Base-by-base conservation (phyloP, 2,329 filamentous ascomycete species). In the Neocatenulostroma microsporum region DNA sequence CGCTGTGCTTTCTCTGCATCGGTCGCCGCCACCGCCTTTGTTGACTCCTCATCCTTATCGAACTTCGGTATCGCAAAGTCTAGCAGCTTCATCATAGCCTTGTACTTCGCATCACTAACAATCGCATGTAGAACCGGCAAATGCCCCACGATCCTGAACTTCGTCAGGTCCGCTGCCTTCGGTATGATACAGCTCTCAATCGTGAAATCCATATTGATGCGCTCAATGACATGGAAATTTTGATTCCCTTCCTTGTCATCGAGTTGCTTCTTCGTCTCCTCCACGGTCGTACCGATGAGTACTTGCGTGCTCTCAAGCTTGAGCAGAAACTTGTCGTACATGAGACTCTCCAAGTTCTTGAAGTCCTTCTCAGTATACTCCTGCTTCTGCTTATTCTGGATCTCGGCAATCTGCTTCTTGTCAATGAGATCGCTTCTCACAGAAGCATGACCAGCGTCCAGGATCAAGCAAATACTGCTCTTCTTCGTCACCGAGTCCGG, bases 101-200 rank as follows among this genome's bases (percentile, higher is more conserved):
- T 98, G 68, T 98, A 98, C 59, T 98, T 98, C 24, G 79, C 79
- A 53, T 99, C 93, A 0, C 91, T 96, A 24, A 93, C 80, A 0
- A 84, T 84, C 9, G 84, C 91, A 58, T 96, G 89, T 1, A 99
- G 70, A 35, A 96, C 80, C 1, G 93, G 91, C 36, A 99, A 70
- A 51, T 93, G 86, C 2, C 91, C 91, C 1, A 87, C 93, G 21
- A 99, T 78, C 42, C 85, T 82, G 49, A 95, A 80, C 53, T 91
- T 91, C 11, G 91, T 93, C 32, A 99, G 68, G 45, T 95, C 93
- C 0, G 89, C 83, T 1, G 86, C 86, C 57, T 95, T 95, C 0
- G 91, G 91, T n/a, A 98, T 69, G 49, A 99, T 99, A 6, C 88
- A 98, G 14, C 84, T 82, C 58, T 95, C 88, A n/a, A 99, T 78